Evolutionary conservation across 148 eudicot species (phyloP), one percentile per base, ranked within the genome.

Genomic region (Salicornia ramosissima): DNA sequence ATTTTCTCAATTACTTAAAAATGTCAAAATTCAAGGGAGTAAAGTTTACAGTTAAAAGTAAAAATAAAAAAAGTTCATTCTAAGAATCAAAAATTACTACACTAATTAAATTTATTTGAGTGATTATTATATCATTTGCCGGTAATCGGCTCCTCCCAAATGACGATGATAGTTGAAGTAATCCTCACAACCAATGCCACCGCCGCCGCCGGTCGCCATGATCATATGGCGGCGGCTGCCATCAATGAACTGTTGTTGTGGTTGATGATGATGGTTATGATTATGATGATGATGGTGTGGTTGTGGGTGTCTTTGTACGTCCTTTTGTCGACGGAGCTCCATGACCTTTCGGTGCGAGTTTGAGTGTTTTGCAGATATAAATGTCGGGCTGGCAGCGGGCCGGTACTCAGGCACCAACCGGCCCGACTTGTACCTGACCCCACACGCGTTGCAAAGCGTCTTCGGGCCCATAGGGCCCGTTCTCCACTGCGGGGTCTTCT

Each of bases 401-500:
- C 99, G 77, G 76, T 94, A 94, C 65, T 94, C 99, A 14, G 99
- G 91, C 24, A 94, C 96, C 7, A 94, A 75, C 74, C 99, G 74
- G 6, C 99, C 99, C 78, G 99, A 94, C 86, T 94, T 94, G 83
- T 68, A 89, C 55, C 99, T 74, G n/a, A 94, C 99, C 29, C 99
- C 99, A 34, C 99, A 94, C 0, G 99, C 99, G 8, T 94, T 94
- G 62, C 99, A 94, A 9, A 94, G 71, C 0, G 99, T 94, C 59
- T 94, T 94, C 2, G 97, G 97, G 24, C 99, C 99, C 91, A 91
- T 79, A 0, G 99, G 99, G 36, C 99, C 97, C 14, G 93, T 84
- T 53, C 99, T 74, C 99, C 99, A 94, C 34, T 94, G 99, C 4
- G 99, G 99, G 18, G 97, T 91, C 83, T 89, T 94, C 30, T 94